phyloP scores from a whole-genome alignment of 2,329 filamentous ascomycete genomes.

The Akanthomyces lecanii region DNA sequence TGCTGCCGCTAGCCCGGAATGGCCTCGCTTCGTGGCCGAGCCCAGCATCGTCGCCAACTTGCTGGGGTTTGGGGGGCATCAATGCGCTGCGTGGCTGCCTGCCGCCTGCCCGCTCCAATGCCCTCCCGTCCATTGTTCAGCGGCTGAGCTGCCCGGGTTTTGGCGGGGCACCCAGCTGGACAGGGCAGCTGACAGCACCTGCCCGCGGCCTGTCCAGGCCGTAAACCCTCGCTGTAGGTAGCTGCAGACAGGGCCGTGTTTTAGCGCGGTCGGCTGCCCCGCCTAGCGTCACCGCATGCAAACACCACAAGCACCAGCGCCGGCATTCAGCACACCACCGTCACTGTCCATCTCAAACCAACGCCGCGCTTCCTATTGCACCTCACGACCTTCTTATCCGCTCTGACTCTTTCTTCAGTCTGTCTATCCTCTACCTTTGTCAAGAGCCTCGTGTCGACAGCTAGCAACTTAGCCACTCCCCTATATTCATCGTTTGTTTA shows the following conservation, averaged over 20 bases:
- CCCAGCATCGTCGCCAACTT: not conserved
- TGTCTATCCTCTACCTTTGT: not conserved
- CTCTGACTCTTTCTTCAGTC: not conserved
- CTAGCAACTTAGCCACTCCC: not conserved
- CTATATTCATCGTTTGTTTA: not conserved
- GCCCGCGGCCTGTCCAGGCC: not conserved
- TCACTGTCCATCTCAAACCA: not conserved
- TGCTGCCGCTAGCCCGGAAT: not conserved
- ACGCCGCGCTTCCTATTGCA: slow-evolving; percentile 1
- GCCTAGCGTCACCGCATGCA: slow-evolving; percentile 3
- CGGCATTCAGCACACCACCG: too few relatives aligned
- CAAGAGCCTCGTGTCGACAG: not conserved
- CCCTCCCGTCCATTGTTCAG: not conserved
- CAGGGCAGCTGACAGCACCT: not conserved
- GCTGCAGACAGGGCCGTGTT: not conserved
- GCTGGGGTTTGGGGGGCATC: too few relatives aligned
- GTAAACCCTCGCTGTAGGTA: not conserved
- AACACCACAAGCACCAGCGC: not conserved
- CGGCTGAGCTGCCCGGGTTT: not conserved
- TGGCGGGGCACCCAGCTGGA: slow-evolving; percentile 2
- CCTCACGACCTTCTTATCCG: not conserved
- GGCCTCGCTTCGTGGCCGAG: not conserved
- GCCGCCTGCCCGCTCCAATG: too few relatives aligned
- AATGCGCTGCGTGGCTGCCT: not conserved
- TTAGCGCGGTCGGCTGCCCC: slow-evolving; percentile 11